Evolutionary conservation across 768 basidiomycete genomes (phyloP).

Genomic region (Pulveroboletus sp.): DNA sequence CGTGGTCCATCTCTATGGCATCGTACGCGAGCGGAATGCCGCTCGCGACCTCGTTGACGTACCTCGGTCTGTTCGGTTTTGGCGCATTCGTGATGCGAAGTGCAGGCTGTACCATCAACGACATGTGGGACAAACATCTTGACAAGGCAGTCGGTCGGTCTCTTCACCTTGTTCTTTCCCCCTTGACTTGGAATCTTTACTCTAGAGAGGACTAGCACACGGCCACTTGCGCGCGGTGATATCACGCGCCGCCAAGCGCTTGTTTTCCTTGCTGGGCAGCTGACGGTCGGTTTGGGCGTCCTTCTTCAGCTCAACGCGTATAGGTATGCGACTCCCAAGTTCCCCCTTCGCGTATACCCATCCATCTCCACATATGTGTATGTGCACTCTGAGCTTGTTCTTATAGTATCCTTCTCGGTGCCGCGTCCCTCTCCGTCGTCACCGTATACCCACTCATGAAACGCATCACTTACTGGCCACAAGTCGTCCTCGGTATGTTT

Average conservation of each 20-base stretch:
- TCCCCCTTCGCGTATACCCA: too few species aligned
- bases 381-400: too few species aligned
- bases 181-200: neutral
- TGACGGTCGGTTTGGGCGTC: constrained; percentile 78
- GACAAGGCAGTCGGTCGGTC: constrained; percentile 83
- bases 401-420: constrained; percentile 81
- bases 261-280: constrained; percentile 75
- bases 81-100: constrained; percentile 96
- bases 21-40: constrained; percentile 74
- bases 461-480: constrained; percentile 94
- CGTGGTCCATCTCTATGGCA: constrained; percentile 98
- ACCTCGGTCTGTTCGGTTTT: constrained; percentile 77
- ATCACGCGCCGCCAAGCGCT: constrained; percentile 72
- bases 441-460: constrained; percentile 96
- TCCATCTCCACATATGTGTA: too few species aligned
- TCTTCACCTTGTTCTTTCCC: neutral
- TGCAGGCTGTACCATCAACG: constrained; percentile 98
- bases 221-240: constrained; percentile 84
- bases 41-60: constrained; percentile 62
- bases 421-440: constrained; percentile 85
- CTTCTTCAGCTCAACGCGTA: constrained; percentile 92
- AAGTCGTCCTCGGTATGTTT: constrained; percentile 82
- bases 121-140: constrained; percentile 94
- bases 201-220: constrained; percentile 78
- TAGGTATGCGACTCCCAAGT: constrained; percentile 46